phyloP scores from a whole-genome alignment of 768 basidiomycete species.

The Leccinum uliginosum region DNA sequence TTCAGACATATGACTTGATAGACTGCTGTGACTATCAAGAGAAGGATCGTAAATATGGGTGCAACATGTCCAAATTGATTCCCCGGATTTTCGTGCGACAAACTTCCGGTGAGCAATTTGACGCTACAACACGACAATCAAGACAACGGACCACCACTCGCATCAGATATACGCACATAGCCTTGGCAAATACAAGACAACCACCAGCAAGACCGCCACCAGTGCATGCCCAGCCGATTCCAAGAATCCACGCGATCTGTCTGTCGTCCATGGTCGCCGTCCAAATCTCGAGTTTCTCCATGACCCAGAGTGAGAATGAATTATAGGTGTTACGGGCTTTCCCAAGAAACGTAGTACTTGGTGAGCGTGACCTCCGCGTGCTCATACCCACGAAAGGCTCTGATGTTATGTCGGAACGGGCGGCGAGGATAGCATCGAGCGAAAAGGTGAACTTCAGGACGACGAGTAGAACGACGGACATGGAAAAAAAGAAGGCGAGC shows the following conservation, averaged over 20 bases:
- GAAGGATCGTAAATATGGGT: slow-evolving; percentile 68
- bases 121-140: slow-evolving; percentile 46
- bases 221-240: slow-evolving; percentile 91
- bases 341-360: slow-evolving; percentile 26
- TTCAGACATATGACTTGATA: slow-evolving; percentile 91
- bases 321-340: slow-evolving; percentile 41
- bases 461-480: slow-evolving; percentile 62
- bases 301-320: slow-evolving; percentile 47
- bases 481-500: slow-evolving; percentile 86
- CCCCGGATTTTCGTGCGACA: slow-evolving; percentile 79
- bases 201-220: slow-evolving; percentile 90
- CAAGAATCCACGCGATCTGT: slow-evolving; percentile 84
- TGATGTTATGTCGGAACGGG: slow-evolving; percentile 66
- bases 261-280: slow-evolving; percentile 79
- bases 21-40: slow-evolving; percentile 68
- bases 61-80: slow-evolving; percentile 83
- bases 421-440: slow-evolving; percentile 68
- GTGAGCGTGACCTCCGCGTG: slow-evolving; percentile 20
- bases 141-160: background rate
- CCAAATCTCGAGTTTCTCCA: slow-evolving; percentile 66
- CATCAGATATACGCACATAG: slow-evolving; percentile 22
- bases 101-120: slow-evolving; percentile 68
- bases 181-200: slow-evolving; percentile 78
- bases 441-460: slow-evolving; percentile 66
- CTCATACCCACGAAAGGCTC: slow-evolving; percentile 46